A percentile compares a stretch with the other conserved stretches of the same genome.
These are phyloP conservation scores for Septoria petroselini DNA, from an alignment of 2,329 filamentous ascomycete species.

Conservation along the genomic window DNA sequence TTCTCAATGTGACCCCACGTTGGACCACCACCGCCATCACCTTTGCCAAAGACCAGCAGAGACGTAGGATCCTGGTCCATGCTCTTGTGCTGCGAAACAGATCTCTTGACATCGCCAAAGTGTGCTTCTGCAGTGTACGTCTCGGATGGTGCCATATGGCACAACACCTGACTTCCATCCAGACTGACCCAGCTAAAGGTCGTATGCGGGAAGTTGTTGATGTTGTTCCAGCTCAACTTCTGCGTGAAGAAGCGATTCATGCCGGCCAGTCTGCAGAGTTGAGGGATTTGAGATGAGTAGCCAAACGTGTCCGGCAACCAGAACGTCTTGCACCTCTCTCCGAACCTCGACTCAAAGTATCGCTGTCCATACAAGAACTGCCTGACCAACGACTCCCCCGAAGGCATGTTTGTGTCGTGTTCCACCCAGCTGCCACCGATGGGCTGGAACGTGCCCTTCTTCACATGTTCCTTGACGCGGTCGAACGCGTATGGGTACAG, in stretches of 20 bases:
- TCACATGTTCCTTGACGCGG: constrained; percentile 86
- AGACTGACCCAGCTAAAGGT: constrained; percentile 98
- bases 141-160: constrained; percentile 94
- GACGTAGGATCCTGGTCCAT: constrained; percentile 90
- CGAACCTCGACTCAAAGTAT: constrained; percentile 91
- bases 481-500: constrained; percentile 86
- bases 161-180: constrained; percentile 93
- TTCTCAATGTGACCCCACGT: constrained; percentile 95
- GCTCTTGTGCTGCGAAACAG: constrained; percentile 88
- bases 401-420: constrained; percentile 96
- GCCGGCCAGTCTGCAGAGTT: constrained; percentile 87
- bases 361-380: constrained; percentile 95
- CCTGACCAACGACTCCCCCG: constrained; percentile 86
- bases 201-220: constrained; percentile 97
- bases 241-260: constrained; percentile 98
- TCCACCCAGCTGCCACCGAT: constrained; percentile 99
- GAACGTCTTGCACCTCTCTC: constrained; percentile 82
- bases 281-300: constrained; percentile 91
- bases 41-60: constrained; percentile 90
- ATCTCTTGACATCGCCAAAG: constrained; percentile 89
- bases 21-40: constrained; percentile 91
- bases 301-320: constrained; percentile 99
- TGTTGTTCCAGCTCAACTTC: constrained; percentile 99
- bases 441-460: constrained; percentile 85
- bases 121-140: constrained; percentile 94